Percentiles rank a stretch among this genome's conserved stretches.
These are phyloP conservation scores for Picea engelmannii DNA, from an alignment of 83 land plant genomes.

Conservation along the genomic window DNA sequence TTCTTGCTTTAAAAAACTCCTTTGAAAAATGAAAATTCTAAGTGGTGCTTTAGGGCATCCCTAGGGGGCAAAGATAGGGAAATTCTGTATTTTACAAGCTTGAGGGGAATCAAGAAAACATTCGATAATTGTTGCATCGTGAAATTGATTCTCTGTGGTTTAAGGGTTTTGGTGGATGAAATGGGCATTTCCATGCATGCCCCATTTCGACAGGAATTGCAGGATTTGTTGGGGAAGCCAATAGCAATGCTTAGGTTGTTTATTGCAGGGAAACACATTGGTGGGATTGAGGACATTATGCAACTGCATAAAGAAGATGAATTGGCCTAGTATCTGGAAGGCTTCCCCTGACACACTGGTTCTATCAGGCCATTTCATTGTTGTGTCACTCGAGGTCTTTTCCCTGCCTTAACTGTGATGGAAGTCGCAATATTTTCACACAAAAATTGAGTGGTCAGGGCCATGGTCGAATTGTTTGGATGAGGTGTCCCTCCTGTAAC, in stretches of 20 bases:
- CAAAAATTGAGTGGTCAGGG: no score
- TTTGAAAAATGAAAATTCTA: background rate
- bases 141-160: slow-evolving; percentile 38
- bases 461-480: background rate
- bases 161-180: slow-evolving; percentile 53
- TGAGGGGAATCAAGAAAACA: slow-evolving; percentile 62
- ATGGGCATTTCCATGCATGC: slow-evolving; percentile 69
- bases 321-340: slow-evolving; percentile 39
- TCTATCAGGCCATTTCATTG: slow-evolving; percentile 34
- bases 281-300: slow-evolving; percentile 62
- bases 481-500: slow-evolving; percentile 35
- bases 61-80: slow-evolving; percentile 32
- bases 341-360: slow-evolving; percentile 27
- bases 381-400: slow-evolving; percentile 68
- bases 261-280: slow-evolving; percentile 37
- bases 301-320: slow-evolving; percentile 55
- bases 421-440: slow-evolving; percentile 33
- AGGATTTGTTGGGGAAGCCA: slow-evolving; percentile 35
- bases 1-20: background rate
- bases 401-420: slow-evolving; percentile 60
- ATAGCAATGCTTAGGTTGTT: slow-evolving; percentile 49
- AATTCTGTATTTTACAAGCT: slow-evolving; percentile 62
- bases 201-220: slow-evolving; percentile 52
- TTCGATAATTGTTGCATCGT: slow-evolving; percentile 63
- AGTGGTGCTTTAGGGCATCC: slow-evolving; percentile 9